Percentiles rank a stretch among this genome's conserved stretches.
Conservation (phyloP, 108 stramenopile genomes). For the Skeletonema marinoi region DNA sequence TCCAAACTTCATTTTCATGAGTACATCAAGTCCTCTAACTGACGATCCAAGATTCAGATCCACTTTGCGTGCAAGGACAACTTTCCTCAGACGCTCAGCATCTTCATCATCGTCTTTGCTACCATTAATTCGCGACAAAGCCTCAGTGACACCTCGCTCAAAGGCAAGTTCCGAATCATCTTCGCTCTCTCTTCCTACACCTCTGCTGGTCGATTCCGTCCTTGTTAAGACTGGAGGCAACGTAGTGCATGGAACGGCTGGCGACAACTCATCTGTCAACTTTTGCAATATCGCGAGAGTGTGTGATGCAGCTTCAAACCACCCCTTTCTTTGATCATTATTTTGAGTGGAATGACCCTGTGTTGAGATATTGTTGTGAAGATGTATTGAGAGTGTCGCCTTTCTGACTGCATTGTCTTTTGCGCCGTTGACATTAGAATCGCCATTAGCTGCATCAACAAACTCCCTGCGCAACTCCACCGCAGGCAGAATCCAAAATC, state of each 20-base stretch:
- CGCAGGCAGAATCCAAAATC: slow-evolving; percentile 73
- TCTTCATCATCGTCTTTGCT: background rate
- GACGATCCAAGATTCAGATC: slow-evolving; percentile 55
- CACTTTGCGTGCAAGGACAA: slow-evolving; percentile 72
- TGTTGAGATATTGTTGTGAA: slow-evolving; percentile 30
- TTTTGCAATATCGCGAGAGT: slow-evolving; percentile 41
- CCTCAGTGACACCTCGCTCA: slow-evolving; percentile 67
- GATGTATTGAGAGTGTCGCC: slow-evolving; percentile 59
- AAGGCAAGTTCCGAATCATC: slow-evolving; percentile 61
- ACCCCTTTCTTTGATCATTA: slow-evolving; percentile 13
- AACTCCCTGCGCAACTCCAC: slow-evolving; percentile 63
- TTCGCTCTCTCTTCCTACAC: slow-evolving; percentile 12
- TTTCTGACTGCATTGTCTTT: slow-evolving; percentile 14
- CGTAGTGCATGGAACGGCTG: slow-evolving; percentile 61
- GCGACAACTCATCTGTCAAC: slow-evolving; percentile 50
- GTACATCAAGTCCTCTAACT: slow-evolving; percentile 63
- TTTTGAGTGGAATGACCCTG: background rate
- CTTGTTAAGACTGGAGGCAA: slow-evolving; percentile 72
- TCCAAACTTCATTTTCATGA: slow-evolving; percentile 73
- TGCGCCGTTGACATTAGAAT: background rate
- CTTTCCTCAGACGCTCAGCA: slow-evolving; percentile 56
- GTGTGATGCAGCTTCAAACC: slow-evolving; percentile 45
- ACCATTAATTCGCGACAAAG: slow-evolving; percentile 47
- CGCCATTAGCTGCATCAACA: background rate
- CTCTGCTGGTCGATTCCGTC: slow-evolving; percentile 37